Evolutionary conservation across 2,329 filamentous ascomycete species (phyloP), one percentile per base, ranked within the genome.

Genomic region (Pseudogymnoascus sp.): DNA sequence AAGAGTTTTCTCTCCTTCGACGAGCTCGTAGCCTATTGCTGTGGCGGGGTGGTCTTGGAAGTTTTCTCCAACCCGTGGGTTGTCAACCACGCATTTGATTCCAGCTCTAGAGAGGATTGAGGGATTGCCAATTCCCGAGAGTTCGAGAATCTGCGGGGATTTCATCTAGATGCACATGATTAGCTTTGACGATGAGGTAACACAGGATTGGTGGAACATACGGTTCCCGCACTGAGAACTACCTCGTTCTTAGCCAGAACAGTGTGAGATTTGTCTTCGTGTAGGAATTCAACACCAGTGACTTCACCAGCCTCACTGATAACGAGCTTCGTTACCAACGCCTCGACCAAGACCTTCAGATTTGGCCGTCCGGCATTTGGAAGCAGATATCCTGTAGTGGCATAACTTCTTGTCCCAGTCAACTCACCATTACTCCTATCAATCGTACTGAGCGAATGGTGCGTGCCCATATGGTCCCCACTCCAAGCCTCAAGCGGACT

Each of bases 301-400:
- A 62, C 64, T n/a, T 36, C 16, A 4, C 60, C 60, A 7, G 16
- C 37, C 4, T 21, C 14, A 7, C 56, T 38, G 2, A 69, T 28
- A 69, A 92, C 87, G 72, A 96, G 78, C 74, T 87, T 89, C 73
- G 85, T 89, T 65, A 95, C 91, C 84, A 90, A 92, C 12, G 90
- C 88, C 71, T 95, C 87, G 71, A 90, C 95, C 63, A 96, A 79
- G 64, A 96, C 81, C 40, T 89, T 93, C 73, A 96, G 75, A 78
- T 96, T 96, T 5, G 62, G 46, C 18, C 70, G 61, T 1, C 38
- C 25, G 16, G 23, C 28, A 31, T 61, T 63, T 14, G 66, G 68
- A 2, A 67, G 42, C 8, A 64, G 59, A 62, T 69, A 69, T 12
- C 70, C 69, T 1, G 69, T 66, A 0, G 65, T 63, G 2, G 70